Percentiles rank a stretch among this genome's conserved stretches.
These are phyloP conservation scores for Chrysoporthe deuterocubensis DNA, from an alignment of 2,329 filamentous ascomycete genomes.

Conservation along the genomic window DNA sequence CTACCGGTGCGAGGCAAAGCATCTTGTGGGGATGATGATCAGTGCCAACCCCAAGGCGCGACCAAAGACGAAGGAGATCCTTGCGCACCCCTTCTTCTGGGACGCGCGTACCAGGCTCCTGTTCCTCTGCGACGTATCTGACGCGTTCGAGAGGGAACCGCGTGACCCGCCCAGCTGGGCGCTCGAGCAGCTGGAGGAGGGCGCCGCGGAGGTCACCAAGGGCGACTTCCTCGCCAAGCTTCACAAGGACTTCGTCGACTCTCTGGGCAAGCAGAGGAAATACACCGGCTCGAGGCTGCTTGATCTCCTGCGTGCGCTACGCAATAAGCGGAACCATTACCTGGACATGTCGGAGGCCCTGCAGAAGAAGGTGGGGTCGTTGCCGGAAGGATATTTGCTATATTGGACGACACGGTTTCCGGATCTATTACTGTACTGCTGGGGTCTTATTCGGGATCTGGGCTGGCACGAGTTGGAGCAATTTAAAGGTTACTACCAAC, in stretches of 20 bases:
- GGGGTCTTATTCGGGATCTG: slow-evolving; percentile 72
- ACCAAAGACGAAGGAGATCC: slow-evolving; percentile 76
- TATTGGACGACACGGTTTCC: slow-evolving; percentile 87
- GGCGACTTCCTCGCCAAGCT: slow-evolving; percentile 79
- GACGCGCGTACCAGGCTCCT: slow-evolving; percentile 81
- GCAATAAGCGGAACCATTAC: slow-evolving; percentile 98
- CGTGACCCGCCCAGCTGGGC: slow-evolving; percentile 77
- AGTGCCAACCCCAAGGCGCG: slow-evolving; percentile 56
- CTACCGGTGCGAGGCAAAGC: slow-evolving; percentile 83
- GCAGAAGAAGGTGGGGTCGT: slow-evolving; percentile 68
- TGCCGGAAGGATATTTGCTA: slow-evolving; percentile 79
- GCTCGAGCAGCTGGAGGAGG: slow-evolving; percentile 62
- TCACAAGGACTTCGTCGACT: slow-evolving; percentile 83
- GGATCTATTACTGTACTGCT: slow-evolving; percentile 76
- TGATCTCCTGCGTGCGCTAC: slow-evolving; percentile 83
- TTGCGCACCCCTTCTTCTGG: slow-evolving; percentile 98
- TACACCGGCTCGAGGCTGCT: slow-evolving; percentile 85
- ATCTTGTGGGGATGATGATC: slow-evolving; percentile 84
- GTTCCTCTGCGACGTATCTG: slow-evolving; percentile 95
- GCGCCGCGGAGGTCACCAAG: slow-evolving; percentile 58
- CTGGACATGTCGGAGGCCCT: slow-evolving; percentile 89
- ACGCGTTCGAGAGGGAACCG: slow-evolving; percentile 92
- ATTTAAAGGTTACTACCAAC: slow-evolving; percentile 73
- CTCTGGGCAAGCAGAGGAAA: slow-evolving; percentile 90
- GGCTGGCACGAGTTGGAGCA: slow-evolving; percentile 65